Percentiles rank a stretch among this genome's conserved stretches.
Evolutionary conservation across 441 rosid genomes (phyloP).

Genomic region (Isatis lusitanica): DNA sequence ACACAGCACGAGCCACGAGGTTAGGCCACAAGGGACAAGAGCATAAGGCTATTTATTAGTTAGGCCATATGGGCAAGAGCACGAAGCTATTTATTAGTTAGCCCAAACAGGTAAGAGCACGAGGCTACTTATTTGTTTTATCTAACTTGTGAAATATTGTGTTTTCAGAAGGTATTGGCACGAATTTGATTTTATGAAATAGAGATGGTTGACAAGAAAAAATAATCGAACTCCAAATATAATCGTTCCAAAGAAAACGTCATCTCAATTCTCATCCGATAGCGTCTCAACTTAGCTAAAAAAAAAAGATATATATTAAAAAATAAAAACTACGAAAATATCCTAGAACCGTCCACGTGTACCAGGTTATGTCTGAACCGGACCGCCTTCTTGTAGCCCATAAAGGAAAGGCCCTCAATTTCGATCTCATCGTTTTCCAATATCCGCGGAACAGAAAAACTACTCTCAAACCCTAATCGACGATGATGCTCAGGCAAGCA

Average conservation of each 20-base stretch:
- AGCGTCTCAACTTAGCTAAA: background rate
- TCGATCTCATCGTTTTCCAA: background rate
- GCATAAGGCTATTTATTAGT: no score
- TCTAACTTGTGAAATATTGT: no score
- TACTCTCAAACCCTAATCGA: background rate
- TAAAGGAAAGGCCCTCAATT: background rate
- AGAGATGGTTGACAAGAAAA: no score
- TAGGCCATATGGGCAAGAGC: no score
- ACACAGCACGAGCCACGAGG: no score
- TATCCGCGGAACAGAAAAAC: background rate
- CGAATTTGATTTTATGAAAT: no score
- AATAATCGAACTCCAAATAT: no score
- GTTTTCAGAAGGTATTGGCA: no score
- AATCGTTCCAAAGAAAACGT: background rate
- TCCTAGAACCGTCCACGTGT: conserved; percentile 2
- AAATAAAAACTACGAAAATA: background rate
- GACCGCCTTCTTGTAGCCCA: background rate
- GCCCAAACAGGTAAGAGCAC: no score
- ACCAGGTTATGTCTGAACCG: background rate
- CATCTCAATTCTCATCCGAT: background rate
- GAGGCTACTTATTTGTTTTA: no score
- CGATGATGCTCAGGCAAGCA: conserved; percentile 47
- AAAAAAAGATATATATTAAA: background rate
- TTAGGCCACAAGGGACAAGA: no score
- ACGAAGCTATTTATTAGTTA: no score